Evolutionary conservation across 202 grass and related monocot genomes (phyloP), one percentile per base, ranked within the genome.

Genomic region (Setaria italica): DNA sequence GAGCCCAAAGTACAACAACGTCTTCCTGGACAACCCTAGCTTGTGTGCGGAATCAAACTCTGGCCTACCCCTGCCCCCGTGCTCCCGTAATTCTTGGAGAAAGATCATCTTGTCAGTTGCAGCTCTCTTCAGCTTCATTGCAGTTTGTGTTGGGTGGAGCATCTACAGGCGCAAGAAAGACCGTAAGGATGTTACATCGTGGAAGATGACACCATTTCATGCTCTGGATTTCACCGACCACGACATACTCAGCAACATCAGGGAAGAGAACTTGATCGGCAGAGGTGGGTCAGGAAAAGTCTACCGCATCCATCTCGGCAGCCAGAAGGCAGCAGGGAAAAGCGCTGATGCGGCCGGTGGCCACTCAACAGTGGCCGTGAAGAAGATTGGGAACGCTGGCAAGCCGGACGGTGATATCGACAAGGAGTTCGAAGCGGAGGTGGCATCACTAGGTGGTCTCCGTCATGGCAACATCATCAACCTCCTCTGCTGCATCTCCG

Each of bases 401-500:
- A 95, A 91, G 47, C 21, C 48, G 2, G 80, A 73, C 0, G 45
- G 17, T 1, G 91, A 72, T 11, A 11, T 77, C 59, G 77, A 87
- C 41, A 80, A 66, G 39, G 84, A 90, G 43, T 95, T 95, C 7
- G 30, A 91, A 15, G 63, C 90, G 0, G 93, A 95, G 53, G 83
- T 83, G 50, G 79, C 74, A 62, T 75, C 86, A 13, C 62, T 92
- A 15, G 83, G 90, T 17, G 86, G 81, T 19, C 84, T 95, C 62
- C 56, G 86, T 30, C 93, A 95, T 41, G 80, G 54, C 30, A 92
- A 95, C 82, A 89, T 95, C 20, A 48, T 89, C 11, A 87, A 65
- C 45, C 85, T 95, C 1, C 80, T 90, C 6, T 92, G 90, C 77
- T 95, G 90, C 81, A 89, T 95, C 76, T 89, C 90, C 13, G 76